These are phyloP conservation scores for Amaranthus cruentus DNA, from an alignment of 148 eudicot genomes.

Conservation along the genomic window DNA sequence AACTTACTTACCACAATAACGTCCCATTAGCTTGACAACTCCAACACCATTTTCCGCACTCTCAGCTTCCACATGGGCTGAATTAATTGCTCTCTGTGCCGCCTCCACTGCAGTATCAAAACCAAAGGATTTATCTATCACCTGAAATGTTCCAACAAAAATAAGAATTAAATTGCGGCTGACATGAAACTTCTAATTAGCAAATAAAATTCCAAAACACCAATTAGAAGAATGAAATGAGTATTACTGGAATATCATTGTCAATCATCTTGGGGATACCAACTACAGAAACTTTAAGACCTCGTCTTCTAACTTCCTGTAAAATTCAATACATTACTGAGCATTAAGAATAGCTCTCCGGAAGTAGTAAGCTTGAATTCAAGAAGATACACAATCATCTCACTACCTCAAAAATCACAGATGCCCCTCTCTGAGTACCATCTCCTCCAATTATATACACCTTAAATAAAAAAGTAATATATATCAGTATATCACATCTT, in stretches of 20 bases:
- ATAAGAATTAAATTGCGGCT: background rate
- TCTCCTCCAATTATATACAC: conserved; percentile 59
- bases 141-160: conserved; percentile 18
- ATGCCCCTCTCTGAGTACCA: conserved; percentile 56
- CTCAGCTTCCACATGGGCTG: conserved; percentile 49
- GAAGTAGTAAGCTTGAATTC: background rate
- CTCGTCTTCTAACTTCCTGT: conserved; percentile 52
- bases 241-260: conserved; percentile 50
- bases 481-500: background rate
- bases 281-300: conserved; percentile 48
- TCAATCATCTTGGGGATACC: conserved; percentile 60
- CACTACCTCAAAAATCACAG: conserved; percentile 49
- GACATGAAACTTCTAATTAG: background rate
- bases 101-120: conserved; percentile 53
- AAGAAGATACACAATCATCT: background rate
- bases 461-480: conserved; percentile 17
- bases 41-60: conserved; percentile 46
- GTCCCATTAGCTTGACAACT: conserved; percentile 49
- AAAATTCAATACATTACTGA: conserved; percentile 7
- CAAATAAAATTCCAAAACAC: background rate
- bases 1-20: conserved; percentile 30
- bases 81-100: conserved; percentile 50
- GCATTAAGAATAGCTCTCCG: background rate
- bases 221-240: background rate
- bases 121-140: conserved; percentile 49